Conservation (phyloP, 2,329 filamentous ascomycete genomes). For the Xylariaceae sp. region DNA sequence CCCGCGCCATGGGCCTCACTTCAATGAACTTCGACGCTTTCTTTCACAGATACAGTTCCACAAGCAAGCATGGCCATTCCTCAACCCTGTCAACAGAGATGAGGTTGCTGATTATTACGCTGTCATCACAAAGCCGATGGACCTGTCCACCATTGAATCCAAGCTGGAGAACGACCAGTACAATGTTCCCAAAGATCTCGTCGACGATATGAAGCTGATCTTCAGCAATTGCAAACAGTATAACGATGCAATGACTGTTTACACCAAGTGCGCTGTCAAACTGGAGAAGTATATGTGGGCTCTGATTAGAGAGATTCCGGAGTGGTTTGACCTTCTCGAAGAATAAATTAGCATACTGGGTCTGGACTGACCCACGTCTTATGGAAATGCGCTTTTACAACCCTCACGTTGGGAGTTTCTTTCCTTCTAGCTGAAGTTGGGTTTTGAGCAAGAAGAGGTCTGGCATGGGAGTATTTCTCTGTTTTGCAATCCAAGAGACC, state of each 20-base stretch:
- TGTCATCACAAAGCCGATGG: constrained; percentile 94
- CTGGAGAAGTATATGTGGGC: constrained; percentile 90
- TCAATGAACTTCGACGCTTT: constrained; percentile 83
- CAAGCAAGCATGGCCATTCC: constrained; percentile 85
- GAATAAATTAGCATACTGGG: no score
- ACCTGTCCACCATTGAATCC: constrained; percentile 85
- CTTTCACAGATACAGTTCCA: constrained; percentile 93
- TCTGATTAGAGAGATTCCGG: constrained; percentile 81
- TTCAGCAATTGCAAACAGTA: constrained; percentile 92
- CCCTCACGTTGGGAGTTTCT: no score
- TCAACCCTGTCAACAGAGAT: constrained; percentile 84
- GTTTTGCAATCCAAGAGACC: no score
- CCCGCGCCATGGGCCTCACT: constrained; percentile 89
- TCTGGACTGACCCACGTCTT: no score
- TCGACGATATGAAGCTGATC: constrained; percentile 78
- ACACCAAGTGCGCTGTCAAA: constrained; percentile 88
- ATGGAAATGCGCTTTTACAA: no score
- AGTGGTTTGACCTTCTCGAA: constrained; percentile 53
- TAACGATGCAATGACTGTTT: constrained; percentile 88
- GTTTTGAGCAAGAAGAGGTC: no score
- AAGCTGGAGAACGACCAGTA: constrained; percentile 91
- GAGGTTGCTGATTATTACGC: constrained; percentile 96
- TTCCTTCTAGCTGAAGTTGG: no score
- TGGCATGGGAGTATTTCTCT: no score
- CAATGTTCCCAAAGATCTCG: constrained; percentile 81